Percentiles rank a stretch among this genome's conserved stretches.
Conservation (phyloP, 129 eudicot species). For the Chrysanthemum seticuspe region DNA sequence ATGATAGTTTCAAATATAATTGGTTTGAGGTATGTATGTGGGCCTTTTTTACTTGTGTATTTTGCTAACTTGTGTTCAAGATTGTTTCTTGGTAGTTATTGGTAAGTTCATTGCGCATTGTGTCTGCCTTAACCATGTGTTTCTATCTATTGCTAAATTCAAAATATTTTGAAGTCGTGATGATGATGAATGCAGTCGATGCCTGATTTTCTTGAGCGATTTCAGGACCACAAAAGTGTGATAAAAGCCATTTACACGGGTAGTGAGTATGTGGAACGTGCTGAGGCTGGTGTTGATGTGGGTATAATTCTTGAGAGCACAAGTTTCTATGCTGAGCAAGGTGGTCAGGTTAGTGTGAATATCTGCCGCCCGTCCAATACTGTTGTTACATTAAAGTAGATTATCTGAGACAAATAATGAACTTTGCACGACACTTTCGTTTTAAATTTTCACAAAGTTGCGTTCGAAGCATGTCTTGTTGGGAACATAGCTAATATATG, state of each 20-base stretch:
- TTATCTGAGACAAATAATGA: no score
- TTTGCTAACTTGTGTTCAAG: neutral
- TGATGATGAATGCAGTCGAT: neutral
- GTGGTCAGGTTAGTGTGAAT: slow-evolving; percentile 90
- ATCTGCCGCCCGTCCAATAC: neutral
- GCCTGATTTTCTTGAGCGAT: slow-evolving; percentile 1
- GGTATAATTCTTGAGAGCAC: slow-evolving; percentile 85
- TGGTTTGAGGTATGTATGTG: slow-evolving; percentile 72
- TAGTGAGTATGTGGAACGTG: slow-evolving; percentile 68
- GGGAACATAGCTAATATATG: no score
- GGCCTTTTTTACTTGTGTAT: slow-evolving; percentile 13
- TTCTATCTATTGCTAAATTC: neutral
- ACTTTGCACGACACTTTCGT: no score
- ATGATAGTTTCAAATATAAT: slow-evolving; percentile 69
- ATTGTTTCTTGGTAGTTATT: neutral
- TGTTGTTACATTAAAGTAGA: no score
- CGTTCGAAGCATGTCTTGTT: no score
- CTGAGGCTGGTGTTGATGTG: slow-evolving; percentile 59
- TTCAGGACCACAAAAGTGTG: slow-evolving; percentile 79
- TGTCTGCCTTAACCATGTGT: neutral
- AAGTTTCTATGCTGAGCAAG: slow-evolving; percentile 98
- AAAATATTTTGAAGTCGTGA: neutral
- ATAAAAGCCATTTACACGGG: slow-evolving; percentile 92
- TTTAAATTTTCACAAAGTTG: no score
- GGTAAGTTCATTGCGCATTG: neutral